Conservation (phyloP, 2,329 filamentous ascomycete genomes). For the Anthostomella pinea region DNA sequence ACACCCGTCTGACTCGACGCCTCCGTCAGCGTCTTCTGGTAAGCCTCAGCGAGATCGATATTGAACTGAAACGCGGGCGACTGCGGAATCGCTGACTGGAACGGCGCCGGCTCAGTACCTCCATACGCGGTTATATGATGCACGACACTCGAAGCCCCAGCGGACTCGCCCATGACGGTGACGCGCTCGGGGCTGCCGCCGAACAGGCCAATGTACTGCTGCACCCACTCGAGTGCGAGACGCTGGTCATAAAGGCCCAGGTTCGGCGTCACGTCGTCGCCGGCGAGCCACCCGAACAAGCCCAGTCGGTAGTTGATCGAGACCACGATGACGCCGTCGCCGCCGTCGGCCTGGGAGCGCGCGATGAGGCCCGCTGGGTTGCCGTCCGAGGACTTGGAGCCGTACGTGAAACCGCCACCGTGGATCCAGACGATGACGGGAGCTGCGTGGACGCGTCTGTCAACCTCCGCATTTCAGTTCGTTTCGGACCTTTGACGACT, state of each 20-base stretch:
- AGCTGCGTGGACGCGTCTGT: conserved; percentile 7
- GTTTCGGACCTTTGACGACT: neutral
- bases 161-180: conserved; percentile 48
- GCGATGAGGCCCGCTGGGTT: conserved; percentile 20
- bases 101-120: conserved; percentile 27
- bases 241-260: conserved; percentile 48
- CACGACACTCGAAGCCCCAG: conserved; percentile 48
- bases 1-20: conserved; percentile 8
- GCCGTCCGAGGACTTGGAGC: conserved; percentile 19
- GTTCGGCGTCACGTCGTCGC: conserved; percentile 36
- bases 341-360: conserved; percentile 8
- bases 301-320: conserved; percentile 26
- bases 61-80: conserved; percentile 26
- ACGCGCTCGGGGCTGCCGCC: conserved; percentile 35
- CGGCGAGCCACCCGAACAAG: conserved; percentile 25
- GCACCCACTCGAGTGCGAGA: conserved; percentile 47
- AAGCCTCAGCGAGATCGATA: conserved; percentile 13
- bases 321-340: conserved; percentile 19
- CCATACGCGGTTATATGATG: conserved; percentile 46
- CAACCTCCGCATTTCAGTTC: neutral
- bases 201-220: conserved; percentile 44
- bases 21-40: conserved; percentile 15
- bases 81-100: conserved; percentile 20
- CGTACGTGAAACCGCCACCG: conserved; percentile 25
- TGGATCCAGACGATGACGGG: conserved; percentile 28